phyloP scores from a whole-genome alignment of 176 grass and related monocot species.

The Raddia distichophylla region DNA sequence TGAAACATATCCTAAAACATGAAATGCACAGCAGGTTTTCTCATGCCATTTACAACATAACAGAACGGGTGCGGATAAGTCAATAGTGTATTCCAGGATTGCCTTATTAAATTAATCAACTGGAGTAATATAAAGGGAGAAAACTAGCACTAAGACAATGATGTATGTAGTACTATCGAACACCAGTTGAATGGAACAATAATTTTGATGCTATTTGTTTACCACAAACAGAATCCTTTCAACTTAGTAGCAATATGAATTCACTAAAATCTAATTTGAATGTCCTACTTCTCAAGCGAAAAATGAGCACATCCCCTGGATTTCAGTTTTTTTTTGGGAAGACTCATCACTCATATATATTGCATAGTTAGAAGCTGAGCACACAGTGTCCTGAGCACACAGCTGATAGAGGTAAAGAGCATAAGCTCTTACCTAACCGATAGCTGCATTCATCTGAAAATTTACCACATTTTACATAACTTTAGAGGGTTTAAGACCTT shows the following conservation, averaged over 20 bases:
- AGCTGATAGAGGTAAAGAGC: too few relatives aligned
- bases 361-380: too few relatives aligned
- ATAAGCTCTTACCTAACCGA: too few relatives aligned
- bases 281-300: neutral
- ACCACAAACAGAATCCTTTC: neutral
- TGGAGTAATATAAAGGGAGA: neutral
- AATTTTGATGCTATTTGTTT: neutral
- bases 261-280: neutral
- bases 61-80: neutral
- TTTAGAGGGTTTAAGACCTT: too few relatives aligned
- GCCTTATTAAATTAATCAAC: neutral
- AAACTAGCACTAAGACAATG: neutral
- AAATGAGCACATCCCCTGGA: neutral
- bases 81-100: conserved; percentile 10
- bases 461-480: too few relatives aligned
- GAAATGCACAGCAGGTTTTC: neutral
- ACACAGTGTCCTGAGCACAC: too few relatives aligned
- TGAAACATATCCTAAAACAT: neutral
- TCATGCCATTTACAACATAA: conserved; percentile 12
- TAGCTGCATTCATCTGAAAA: too few relatives aligned
- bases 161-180: neutral
- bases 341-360: too few relatives aligned
- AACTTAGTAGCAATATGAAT: neutral
- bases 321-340: too few relatives aligned
- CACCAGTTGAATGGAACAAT: neutral